Percentiles rank a stretch among this genome's conserved stretches.
Evolutionary conservation across 208 protist species (phyloP).

Genomic region (Leishmania braziliensis): DNA sequence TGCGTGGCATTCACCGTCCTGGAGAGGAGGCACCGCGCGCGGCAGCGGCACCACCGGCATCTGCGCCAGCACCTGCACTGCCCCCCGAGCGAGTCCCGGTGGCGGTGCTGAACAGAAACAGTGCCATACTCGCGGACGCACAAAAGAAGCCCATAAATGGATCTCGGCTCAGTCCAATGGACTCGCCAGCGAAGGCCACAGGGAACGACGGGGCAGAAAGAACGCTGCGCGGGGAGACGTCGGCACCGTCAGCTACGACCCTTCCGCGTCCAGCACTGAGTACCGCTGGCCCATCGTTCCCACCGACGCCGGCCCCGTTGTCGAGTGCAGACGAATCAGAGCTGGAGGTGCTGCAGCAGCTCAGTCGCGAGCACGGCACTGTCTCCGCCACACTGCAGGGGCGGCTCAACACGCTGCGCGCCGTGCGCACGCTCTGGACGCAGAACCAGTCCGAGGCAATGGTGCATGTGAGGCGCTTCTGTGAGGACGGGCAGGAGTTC

Average conservation of each 20-base stretch:
- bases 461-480: conserved; percentile 49
- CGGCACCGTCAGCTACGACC: not conserved
- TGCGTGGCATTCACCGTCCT: conserved; percentile 14
- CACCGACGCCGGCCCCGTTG: conserved; percentile 8
- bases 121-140: conserved; percentile 8
- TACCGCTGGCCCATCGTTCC: conserved; percentile 17
- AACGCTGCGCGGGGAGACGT: not conserved
- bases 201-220: conserved; percentile 3
- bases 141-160: conserved; percentile 3
- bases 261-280: conserved; percentile 7
- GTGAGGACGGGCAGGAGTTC: conserved; percentile 52
- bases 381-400: conserved; percentile 43
- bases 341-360: conserved; percentile 36
- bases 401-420: conserved; percentile 53
- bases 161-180: not conserved
- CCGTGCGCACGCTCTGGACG: conserved; percentile 58
- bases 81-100: conserved; percentile 15
- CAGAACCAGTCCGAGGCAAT: conserved; percentile 56
- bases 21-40: not conserved
- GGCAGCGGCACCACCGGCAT: not conserved
- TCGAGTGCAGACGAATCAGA: conserved; percentile 16
- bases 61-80: not conserved
- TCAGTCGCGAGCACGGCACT: conserved; percentile 31
- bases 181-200: not conserved
- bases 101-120: conserved; percentile 18